Evolutionary conservation across 805 yeast genomes (phyloP), one percentile per base, ranked within the genome.

Genomic region (Zygosaccharomyces bisporus): DNA sequence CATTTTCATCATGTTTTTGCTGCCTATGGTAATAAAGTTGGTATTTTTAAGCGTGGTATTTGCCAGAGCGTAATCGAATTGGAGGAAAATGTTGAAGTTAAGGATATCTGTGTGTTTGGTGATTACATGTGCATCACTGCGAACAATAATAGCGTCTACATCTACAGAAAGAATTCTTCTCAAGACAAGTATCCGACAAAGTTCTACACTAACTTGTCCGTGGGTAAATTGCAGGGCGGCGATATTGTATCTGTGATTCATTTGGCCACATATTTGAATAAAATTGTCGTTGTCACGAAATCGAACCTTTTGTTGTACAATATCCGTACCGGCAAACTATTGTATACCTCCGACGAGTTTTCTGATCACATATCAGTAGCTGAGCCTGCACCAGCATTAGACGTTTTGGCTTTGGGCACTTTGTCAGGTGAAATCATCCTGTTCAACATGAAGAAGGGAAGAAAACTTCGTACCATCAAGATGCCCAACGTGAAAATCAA

Each of bases 251-350:
- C 54, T 4, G 18, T 63, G 2, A 33, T 79, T 8, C 99, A 93
- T 63, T 83, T 91, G 39, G 90, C 97, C 23, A 91, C 99, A 0
- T 90, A 91, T 61, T 66, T 95, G 58, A 93, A 93, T 71, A 93
- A 93, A 61, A 69, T 95, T 20, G 82, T 85, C 1, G 80, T 91
- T 23, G 86, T 90, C n/a, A 86, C 97, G 1, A 72, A 81, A 4
- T 64, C 76, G 2, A 73, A 76, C 36, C 46, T 90, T 10, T 63
- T 78, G 41, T 67, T 95, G 20, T 76, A 75, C 66, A 95, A 93
- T 58, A 70, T 90, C 44, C 77, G 87, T 55, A 79, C 95, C 0
- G 89, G 88, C 1, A 87, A 83, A 61, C 57, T 81, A 19, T 55
- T 93, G 18, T 86, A 64, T 68, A 75, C 78, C 25, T 72, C 82